These are phyloP conservation scores for Ophiosphaerella korrae DNA, from an alignment of 2,329 filamentous ascomycete species.

Conservation along the genomic window DNA sequence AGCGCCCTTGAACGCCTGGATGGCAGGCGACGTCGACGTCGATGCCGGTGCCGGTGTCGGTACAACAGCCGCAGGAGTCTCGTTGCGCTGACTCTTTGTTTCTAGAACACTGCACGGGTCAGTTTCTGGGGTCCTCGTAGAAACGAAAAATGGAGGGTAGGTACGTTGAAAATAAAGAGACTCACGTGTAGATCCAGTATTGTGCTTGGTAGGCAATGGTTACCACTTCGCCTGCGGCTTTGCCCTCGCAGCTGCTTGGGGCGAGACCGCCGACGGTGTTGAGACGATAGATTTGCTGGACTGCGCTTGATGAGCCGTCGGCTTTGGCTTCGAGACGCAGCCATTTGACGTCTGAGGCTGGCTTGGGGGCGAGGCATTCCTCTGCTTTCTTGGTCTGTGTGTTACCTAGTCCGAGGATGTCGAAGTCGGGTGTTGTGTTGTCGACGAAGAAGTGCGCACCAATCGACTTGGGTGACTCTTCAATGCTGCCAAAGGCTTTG, in stretches of 20 bases:
- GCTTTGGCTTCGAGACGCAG: constrained; percentile 65
- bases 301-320: constrained; percentile 42
- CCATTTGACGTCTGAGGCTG: constrained; percentile 72
- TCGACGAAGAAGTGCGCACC: constrained; percentile 83
- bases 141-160: too few species aligned
- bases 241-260: constrained; percentile 69
- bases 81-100: too few species aligned
- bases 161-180: neutral
- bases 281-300: constrained; percentile 80
- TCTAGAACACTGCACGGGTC: too few species aligned
- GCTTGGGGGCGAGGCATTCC: constrained; percentile 65
- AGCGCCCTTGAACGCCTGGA: too few species aligned
- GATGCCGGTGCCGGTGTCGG: too few species aligned
- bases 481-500: constrained; percentile 29
- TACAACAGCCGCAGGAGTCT: too few species aligned
- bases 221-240: constrained; percentile 56
- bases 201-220: constrained; percentile 82
- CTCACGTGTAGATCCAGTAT: constrained; percentile 66
- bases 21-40: too few species aligned
- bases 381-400: constrained; percentile 69
- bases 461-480: constrained; percentile 35
- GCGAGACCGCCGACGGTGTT: constrained; percentile 80
- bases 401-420: constrained; percentile 71
- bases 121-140: too few species aligned
- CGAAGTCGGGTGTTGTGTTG: constrained; percentile 76